These are phyloP conservation scores for Millerago galiae DNA, from an alignment of 805 yeast species.

Conservation along the genomic window DNA sequence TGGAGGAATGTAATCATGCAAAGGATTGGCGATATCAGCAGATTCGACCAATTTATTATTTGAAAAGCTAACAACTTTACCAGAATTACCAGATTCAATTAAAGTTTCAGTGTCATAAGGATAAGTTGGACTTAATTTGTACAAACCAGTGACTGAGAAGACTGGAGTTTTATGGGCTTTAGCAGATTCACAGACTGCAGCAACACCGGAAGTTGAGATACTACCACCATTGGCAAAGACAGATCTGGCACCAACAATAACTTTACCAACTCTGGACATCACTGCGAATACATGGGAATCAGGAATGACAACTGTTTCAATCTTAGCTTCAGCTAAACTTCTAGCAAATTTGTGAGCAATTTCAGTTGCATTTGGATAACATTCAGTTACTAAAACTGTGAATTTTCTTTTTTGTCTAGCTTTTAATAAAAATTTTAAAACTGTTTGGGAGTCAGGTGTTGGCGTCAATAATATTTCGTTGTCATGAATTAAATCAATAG, in stretches of 20 bases:
- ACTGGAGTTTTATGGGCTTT: slow-evolving; percentile 95
- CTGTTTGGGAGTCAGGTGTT: slow-evolving; percentile 90
- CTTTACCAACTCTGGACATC: slow-evolving; percentile 97
- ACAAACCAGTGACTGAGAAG: slow-evolving; percentile 89
- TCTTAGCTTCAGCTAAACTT: slow-evolving; percentile 73
- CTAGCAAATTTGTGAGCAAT: slow-evolving; percentile 76
- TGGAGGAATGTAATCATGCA: slow-evolving; percentile 87
- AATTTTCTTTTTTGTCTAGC: slow-evolving; percentile 88
- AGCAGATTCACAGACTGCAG: slow-evolving; percentile 93
- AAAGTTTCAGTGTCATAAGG: slow-evolving; percentile 77
- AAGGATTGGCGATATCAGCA: slow-evolving; percentile 79
- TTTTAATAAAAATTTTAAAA: slow-evolving; percentile 74
- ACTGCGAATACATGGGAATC: slow-evolving; percentile 91
- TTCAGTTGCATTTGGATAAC: slow-evolving; percentile 81
- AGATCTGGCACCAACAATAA: slow-evolving; percentile 83
- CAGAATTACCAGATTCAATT: slow-evolving; percentile 89
- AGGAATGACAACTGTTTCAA: slow-evolving; percentile 86
- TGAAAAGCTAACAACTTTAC: slow-evolving; percentile 75
- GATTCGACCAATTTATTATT: slow-evolving; percentile 63
- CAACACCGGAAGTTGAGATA: slow-evolving; percentile 82
- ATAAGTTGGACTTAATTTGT: slow-evolving; percentile 86
- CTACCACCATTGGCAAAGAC: slow-evolving; percentile 97
- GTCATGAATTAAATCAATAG: slow-evolving; percentile 91
- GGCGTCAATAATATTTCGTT: slow-evolving; percentile 82
- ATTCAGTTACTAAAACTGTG: slow-evolving; percentile 87